phyloP scores from a whole-genome alignment of 2,329 filamentous ascomycete genomes.

The Aureobasidium sp. region DNA sequence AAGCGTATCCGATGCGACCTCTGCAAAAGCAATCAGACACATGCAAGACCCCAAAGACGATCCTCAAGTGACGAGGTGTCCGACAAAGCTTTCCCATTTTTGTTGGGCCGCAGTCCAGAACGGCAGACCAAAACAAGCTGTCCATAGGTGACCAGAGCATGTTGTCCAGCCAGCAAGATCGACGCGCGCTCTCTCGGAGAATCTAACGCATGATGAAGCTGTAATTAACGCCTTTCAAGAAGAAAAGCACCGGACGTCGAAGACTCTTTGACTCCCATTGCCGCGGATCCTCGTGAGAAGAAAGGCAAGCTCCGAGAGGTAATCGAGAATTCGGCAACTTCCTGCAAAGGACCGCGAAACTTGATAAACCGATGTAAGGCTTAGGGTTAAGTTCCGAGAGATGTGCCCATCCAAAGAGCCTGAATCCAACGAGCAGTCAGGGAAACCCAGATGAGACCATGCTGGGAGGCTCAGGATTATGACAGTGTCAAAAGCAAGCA shows the following conservation, averaged over 20 bases:
- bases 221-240: conserved; percentile 45
- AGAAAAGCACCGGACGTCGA: conserved; percentile 27
- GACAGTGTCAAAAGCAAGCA: conserved; percentile 27
- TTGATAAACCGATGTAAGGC: conserved; percentile 56
- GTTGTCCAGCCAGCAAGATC: conserved; percentile 63
- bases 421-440: conserved; percentile 7
- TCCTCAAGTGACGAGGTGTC: conserved; percentile 41
- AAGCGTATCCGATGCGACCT: conserved; percentile 17
- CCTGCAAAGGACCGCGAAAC: conserved; percentile 34
- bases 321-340: conserved; percentile 66
- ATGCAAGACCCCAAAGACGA: conserved; percentile 46
- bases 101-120: conserved; percentile 35
- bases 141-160: conserved; percentile 57
- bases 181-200: conserved; percentile 71
- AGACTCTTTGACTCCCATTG: conserved; percentile 27
- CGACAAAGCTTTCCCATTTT: conserved; percentile 46
- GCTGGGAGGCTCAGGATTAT: conserved; percentile 56
- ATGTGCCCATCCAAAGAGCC: conserved; percentile 51
- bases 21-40: conserved; percentile 19
- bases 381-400: conserved; percentile 98
- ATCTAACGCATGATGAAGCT: conserved; percentile 68
- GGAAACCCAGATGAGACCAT: conserved; percentile 40
- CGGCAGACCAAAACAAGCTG: conserved; percentile 45
- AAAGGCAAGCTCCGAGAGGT: conserved; percentile 34
- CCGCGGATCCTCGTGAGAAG: conserved; percentile 3